Evolutionary conservation across 1,284 basidiomycete genomes (phyloP).

Genomic region (Tranzscheliella williamsii): DNA sequence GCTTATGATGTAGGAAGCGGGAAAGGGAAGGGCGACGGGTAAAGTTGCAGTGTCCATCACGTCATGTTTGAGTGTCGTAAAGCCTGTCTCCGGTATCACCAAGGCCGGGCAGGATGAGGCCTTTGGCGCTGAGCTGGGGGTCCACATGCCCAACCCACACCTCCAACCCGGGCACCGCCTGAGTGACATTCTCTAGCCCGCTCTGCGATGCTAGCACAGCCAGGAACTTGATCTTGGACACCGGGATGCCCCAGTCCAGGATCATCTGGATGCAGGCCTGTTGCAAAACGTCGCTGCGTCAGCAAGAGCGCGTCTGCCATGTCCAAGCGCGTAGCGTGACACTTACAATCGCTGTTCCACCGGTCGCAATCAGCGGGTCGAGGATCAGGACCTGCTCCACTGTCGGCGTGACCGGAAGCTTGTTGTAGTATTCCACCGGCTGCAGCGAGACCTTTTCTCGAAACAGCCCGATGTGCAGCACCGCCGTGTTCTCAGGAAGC

Average conservation of each 20-base stretch:
- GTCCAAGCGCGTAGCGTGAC: not conserved
- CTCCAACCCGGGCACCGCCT: conserved; percentile 77
- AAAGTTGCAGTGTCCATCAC: too few species aligned
- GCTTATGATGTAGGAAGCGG: too few species aligned
- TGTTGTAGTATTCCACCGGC: conserved; percentile 72
- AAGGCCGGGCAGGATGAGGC: conserved; percentile 53
- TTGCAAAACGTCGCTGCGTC: not conserved
- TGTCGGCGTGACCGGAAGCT: conserved; percentile 73
- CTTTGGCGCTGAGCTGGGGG: conserved; percentile 46
- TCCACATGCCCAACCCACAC: conserved; percentile 63
- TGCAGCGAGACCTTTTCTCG: conserved; percentile 86
- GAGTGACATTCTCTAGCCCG: conserved; percentile 73
- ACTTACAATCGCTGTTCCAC: conserved; percentile 77
- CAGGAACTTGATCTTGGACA: conserved; percentile 75
- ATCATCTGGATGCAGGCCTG: conserved; percentile 58
- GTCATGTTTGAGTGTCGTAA: conserved; percentile 37
- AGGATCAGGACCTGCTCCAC: conserved; percentile 82
- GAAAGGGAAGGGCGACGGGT: too few species aligned
- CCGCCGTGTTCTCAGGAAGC: conserved; percentile 77
- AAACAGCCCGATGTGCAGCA: conserved; percentile 87
- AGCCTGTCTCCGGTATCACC: conserved; percentile 54
- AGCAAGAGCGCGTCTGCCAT: too few species aligned
- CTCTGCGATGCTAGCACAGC: conserved; percentile 77
- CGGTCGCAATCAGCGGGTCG: conserved; percentile 87
- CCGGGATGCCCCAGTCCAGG: conserved; percentile 56